Evolutionary conservation across 2,329 filamentous ascomycete species (phyloP).

Genomic region (Raffaelea albimanens): DNA sequence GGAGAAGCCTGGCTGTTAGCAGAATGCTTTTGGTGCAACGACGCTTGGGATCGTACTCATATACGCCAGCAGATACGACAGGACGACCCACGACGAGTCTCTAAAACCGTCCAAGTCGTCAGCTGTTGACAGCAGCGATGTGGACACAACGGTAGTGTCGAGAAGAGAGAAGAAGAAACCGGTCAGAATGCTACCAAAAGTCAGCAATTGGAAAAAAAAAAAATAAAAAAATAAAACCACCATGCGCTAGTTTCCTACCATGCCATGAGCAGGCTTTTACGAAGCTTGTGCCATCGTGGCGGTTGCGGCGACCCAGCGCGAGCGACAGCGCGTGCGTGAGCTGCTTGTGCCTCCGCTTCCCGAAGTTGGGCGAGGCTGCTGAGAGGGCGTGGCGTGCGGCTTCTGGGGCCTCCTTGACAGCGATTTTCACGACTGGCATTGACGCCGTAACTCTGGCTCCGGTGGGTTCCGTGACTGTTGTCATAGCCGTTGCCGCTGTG

Average conservation of each 20-base stretch:
- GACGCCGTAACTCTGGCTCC: too few relatives aligned
- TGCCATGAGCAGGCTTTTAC: constrained; percentile 8
- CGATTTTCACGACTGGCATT: too few relatives aligned
- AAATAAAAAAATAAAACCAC: not conserved
- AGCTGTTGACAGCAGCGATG: constrained; percentile 14
- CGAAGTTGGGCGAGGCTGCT: constrained; percentile 8
- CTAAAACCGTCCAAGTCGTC: constrained; percentile 14
- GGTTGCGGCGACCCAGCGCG: not conserved
- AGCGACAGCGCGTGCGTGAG: constrained; percentile 2
- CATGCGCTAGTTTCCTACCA: constrained; percentile 1
- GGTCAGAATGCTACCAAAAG: constrained; percentile 10
- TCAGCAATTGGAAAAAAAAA: not conserved
- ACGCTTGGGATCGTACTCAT: constrained; percentile 14
- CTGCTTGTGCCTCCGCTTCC: constrained; percentile 6
- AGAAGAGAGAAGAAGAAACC: constrained; percentile 16
- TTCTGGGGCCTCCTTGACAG: too few relatives aligned
- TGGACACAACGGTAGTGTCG: constrained; percentile 16
- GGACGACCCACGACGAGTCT: constrained; percentile 15
- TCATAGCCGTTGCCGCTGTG: too few relatives aligned
- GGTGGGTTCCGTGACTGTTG: too few relatives aligned
- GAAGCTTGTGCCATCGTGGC: constrained; percentile 2
- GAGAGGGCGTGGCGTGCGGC: not conserved
- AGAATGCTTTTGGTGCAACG: too few relatives aligned
- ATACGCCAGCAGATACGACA: constrained; percentile 15
- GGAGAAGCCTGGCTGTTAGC: constrained; percentile 11